phyloP scores from a whole-genome alignment of 805 yeast species.

The Kregervanrija pseudodelftensis region DNA sequence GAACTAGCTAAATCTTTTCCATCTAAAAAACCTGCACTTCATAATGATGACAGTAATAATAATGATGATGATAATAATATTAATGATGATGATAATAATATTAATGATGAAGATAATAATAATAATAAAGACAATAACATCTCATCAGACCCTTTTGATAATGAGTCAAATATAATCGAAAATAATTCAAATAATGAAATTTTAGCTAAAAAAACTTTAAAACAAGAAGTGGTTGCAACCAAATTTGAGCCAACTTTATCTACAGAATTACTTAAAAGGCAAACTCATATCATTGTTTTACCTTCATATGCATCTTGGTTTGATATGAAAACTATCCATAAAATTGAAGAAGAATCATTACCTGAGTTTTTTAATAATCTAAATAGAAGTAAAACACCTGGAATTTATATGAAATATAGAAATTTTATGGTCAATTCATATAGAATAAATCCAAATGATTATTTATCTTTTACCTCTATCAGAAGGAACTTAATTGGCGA shows the following conservation, averaged over 20 bases:
- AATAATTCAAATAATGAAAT: no score
- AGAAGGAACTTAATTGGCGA: constrained; percentile 89
- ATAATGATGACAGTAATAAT: background rate
- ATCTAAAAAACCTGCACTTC: no score
- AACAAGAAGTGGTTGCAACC: no score
- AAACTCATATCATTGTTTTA: constrained; percentile 75
- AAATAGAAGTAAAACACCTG: constrained; percentile 71
- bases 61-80: background rate
- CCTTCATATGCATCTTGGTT: constrained; percentile 92
- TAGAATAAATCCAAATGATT: constrained; percentile 83
- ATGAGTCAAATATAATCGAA: no score
- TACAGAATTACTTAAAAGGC: constrained; percentile 27
- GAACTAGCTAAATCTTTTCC: no score
- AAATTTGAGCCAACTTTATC: constrained; percentile 5
- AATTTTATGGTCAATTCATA: constrained; percentile 87
- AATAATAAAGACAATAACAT: background rate
- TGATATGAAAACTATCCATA: constrained; percentile 60
- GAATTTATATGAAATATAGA: constrained; percentile 72
- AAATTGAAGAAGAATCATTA: constrained; percentile 72
- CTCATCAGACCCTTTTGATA: no score
- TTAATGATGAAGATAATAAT: background rate
- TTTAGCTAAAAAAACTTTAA: no score
- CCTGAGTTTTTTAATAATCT: constrained; percentile 74
- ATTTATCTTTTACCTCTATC: constrained; percentile 81
- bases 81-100: background rate